Conservation (phyloP, 306 rosid species). For the Datisca glomerata region DNA sequence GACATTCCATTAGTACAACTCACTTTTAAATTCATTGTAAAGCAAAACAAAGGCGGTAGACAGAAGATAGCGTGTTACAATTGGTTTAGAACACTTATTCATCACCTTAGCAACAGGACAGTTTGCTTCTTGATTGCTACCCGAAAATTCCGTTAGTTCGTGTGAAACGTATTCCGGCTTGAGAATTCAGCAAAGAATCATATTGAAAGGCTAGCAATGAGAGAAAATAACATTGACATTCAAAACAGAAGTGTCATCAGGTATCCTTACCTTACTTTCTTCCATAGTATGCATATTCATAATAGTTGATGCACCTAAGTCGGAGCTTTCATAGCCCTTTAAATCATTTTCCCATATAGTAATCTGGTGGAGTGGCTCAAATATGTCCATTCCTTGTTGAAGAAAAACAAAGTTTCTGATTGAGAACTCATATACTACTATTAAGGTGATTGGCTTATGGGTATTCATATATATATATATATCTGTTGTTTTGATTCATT, state of each 20-base stretch:
- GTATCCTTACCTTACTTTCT: constrained; percentile 39
- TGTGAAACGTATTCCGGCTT: constrained; percentile 45
- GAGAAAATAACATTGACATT: constrained; percentile 8
- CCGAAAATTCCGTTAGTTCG: constrained; percentile 33
- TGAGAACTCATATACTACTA: constrained; percentile 58
- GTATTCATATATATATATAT: too few relatives aligned
- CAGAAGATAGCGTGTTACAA: constrained; percentile 8
- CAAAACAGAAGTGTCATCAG: neutral
- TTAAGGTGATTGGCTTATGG: too few relatives aligned
- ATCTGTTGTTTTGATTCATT: too few relatives aligned
- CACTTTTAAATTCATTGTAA: neutral
- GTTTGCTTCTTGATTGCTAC: constrained; percentile 45
- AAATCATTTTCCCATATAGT: constrained; percentile 60
- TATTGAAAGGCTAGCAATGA: constrained; percentile 10
- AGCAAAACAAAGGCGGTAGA: neutral
- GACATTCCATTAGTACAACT: neutral
- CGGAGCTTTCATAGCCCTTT: constrained; percentile 32
- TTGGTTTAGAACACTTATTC: too few relatives aligned
- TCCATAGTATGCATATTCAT: constrained; percentile 28
- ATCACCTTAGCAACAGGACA: constrained; percentile 56
- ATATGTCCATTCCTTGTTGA: constrained; percentile 55
- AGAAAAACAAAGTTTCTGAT: constrained; percentile 37
- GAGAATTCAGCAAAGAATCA: constrained; percentile 18
- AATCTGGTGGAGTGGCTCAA: constrained; percentile 67
- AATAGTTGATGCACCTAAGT: constrained; percentile 30